phyloP scores from a whole-genome alignment of 139 green algal genomes.

The Tetratostichococcus sp. region DNA sequence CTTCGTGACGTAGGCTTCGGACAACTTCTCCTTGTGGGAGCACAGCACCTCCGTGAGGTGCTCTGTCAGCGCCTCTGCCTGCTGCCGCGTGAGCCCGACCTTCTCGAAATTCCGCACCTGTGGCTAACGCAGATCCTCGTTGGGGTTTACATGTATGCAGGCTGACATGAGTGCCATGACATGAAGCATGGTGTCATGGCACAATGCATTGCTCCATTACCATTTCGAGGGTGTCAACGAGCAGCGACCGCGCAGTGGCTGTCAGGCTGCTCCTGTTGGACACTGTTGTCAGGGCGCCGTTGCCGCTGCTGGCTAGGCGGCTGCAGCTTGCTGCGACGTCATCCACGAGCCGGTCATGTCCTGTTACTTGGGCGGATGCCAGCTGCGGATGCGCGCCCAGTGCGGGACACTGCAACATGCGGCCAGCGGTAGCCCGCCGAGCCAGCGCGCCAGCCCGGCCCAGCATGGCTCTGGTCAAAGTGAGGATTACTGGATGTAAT shows the following conservation, averaged over 20 bases:
- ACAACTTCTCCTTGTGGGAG: slow-evolving; percentile 58
- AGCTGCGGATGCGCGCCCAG: background rate
- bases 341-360: background rate
- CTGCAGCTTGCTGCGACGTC: background rate
- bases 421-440: too few relatives aligned
- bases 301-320: background rate
- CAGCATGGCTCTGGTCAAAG: background rate
- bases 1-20: slow-evolving; percentile 62
- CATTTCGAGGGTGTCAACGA: slow-evolving; percentile 26
- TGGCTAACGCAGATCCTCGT: background rate
- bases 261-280: background rate
- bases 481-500: too few relatives aligned
- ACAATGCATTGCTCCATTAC: too few relatives aligned
- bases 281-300: background rate
- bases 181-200: too few relatives aligned
- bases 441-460: background rate
- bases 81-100: slow-evolving; percentile 43
- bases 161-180: background rate
- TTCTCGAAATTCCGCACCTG: slow-evolving; percentile 45
- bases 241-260: background rate
- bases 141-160: too few relatives aligned
- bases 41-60: slow-evolving; percentile 70
- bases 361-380: background rate
- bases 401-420: too few relatives aligned
- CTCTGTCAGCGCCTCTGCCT: slow-evolving; percentile 61